Percentiles rank a stretch among this genome's conserved stretches.
These are phyloP conservation scores for Kondoa subrosea DNA, from an alignment of 768 basidiomycete genomes.

Conservation along the genomic window DNA sequence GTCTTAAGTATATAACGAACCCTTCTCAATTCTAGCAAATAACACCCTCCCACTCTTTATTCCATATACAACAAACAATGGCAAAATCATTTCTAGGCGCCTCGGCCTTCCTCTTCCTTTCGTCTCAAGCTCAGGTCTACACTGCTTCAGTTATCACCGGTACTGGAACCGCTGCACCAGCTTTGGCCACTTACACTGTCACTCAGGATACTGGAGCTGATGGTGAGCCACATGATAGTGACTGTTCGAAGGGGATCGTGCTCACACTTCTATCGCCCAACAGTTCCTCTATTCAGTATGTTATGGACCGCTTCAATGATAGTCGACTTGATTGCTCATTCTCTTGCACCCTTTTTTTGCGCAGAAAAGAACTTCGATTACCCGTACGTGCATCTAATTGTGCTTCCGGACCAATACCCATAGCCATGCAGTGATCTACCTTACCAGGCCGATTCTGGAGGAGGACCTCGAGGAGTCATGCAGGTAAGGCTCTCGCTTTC, in stretches of 20 bases:
- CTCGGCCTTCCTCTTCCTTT: background rate
- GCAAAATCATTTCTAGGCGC: background rate
- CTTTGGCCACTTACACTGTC: background rate
- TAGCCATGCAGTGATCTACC: slow-evolving; percentile 1
- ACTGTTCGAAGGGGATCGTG: background rate
- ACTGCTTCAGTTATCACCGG: background rate
- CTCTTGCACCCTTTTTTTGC: background rate
- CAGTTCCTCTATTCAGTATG: too few relatives aligned
- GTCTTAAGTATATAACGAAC: too few relatives aligned
- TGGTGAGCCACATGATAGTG: background rate
- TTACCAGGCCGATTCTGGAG: slow-evolving; percentile 18
- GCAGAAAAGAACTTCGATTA: background rate
- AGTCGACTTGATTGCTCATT: too few relatives aligned
- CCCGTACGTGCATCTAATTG: background rate
- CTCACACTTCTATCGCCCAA: background rate
- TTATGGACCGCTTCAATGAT: too few relatives aligned
- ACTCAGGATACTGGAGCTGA: slow-evolving; percentile 7
- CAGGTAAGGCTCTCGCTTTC: slow-evolving; percentile 4
- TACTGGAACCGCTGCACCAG: background rate
- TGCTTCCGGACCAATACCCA: background rate
- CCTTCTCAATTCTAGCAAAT: too few relatives aligned
- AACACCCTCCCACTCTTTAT: background rate
- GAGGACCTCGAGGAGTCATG: slow-evolving; percentile 17
- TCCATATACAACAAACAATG: background rate
- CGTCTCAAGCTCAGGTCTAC: background rate